Percentiles rank a stretch among this genome's conserved stretches.
These are phyloP conservation scores for Trichoderma oligosporum DNA, from an alignment of 2,329 filamentous ascomycete species.

Conservation along the genomic window DNA sequence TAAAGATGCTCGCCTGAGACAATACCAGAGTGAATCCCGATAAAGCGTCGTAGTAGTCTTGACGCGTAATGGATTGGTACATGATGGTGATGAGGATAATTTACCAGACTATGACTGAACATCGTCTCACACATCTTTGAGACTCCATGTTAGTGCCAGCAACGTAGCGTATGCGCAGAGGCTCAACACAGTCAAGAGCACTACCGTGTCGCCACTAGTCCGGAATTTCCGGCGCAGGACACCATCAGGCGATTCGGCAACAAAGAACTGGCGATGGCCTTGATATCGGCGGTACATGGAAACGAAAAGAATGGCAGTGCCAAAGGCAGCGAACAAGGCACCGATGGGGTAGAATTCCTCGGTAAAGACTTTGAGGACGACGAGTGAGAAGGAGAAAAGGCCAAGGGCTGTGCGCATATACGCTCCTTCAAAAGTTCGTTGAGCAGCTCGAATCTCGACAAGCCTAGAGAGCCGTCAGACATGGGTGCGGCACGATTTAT, in stretches of 20 bases:
- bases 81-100: too few relatives aligned
- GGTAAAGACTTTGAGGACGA: slow-evolving; percentile 91
- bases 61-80: too few relatives aligned
- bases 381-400: slow-evolving; percentile 90
- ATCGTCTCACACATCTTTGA: slow-evolving; percentile 34
- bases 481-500: neutral
- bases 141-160: slow-evolving; percentile 51
- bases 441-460: slow-evolving; percentile 89
- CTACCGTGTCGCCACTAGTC: slow-evolving; percentile 61
- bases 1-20: too few relatives aligned
- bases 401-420: slow-evolving; percentile 93
- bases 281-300: slow-evolving; percentile 83
- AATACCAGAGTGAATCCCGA: too few relatives aligned
- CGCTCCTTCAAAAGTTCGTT: slow-evolving; percentile 94
- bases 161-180: slow-evolving; percentile 55
- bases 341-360: slow-evolving; percentile 95
- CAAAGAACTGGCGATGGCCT: slow-evolving; percentile 92
- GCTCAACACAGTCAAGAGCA: slow-evolving; percentile 54
- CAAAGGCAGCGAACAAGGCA: slow-evolving; percentile 92
- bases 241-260: slow-evolving; percentile 35
- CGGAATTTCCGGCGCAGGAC: slow-evolving; percentile 52
- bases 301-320: slow-evolving; percentile 76
- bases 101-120: too few relatives aligned
- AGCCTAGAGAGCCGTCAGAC: slow-evolving; percentile 47
- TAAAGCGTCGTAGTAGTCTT: too few relatives aligned